Evolutionary conservation across 257 asterid species (phyloP), one percentile per base, ranked within the genome.

Genomic region (Solanum paucissectum): DNA sequence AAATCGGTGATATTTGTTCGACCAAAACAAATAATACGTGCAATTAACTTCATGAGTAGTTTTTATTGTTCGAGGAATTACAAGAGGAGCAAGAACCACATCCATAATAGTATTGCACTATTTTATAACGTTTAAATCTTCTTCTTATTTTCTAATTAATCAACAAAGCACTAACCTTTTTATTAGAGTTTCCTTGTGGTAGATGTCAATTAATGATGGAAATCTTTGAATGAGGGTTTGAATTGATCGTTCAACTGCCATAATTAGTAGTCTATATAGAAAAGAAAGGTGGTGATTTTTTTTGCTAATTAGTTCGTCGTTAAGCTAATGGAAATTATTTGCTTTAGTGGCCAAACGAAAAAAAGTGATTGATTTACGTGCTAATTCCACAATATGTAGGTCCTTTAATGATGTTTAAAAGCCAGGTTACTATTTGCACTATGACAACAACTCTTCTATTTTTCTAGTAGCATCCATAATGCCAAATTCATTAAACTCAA

Each of bases 231-330:
- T 83, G 73, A 49, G 37, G 68, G 68, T 16, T 81, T 83, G 89
- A 90, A 87, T 58, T 84, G 92, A 90, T 88, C 66, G 87, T 85
- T 87, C 88, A 90, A 87, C 91, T 68, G 83, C 88, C 88, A 66
- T 85, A 44, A 46, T 16, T 77, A 40, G 34, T 38, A 46, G 55
- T 9, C 25, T 66, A 74, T n/a, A 42, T 38, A 25, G 68, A 34
- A 58, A 34, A 72, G 23, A 32, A 58, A 40, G 46, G 27, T 32
- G 69, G 71, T 74, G 83, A 87, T 36, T 44, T 60, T 18, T 20
- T 66, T 25, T 40, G 73, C 25, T 36, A 84, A 84, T 76, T 84
- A 73, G 76, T 83, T 69, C 87, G 87, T 42, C 74, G 60, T 88
- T 90, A 83, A 87, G 37, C 42, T 83, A 89, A 90, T 84, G 84